phyloP scores from a whole-genome alignment of 2,329 filamentous ascomycete genomes.

The Aureobasidium sp. region DNA sequence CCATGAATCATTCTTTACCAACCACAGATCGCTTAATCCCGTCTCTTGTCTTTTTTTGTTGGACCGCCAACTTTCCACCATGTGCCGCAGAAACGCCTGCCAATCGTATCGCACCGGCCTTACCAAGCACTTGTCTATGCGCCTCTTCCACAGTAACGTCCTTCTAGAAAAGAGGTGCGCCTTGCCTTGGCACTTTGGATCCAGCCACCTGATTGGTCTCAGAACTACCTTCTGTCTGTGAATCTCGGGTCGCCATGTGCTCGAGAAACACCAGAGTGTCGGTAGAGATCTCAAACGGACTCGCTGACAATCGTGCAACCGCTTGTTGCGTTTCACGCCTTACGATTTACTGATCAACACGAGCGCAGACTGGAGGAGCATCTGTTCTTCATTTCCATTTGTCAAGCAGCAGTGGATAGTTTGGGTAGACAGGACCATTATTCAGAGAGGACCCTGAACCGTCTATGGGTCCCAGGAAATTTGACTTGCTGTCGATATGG shows the following conservation, averaged over 20 bases:
- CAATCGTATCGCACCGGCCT: neutral
- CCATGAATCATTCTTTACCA: neutral
- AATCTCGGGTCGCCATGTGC: constrained; percentile 14
- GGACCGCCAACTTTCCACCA: neutral
- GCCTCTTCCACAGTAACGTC: constrained; percentile 2
- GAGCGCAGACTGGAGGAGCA: neutral
- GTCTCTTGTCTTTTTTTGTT: neutral
- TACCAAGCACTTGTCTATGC: constrained; percentile 5
- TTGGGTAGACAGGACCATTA: neutral
- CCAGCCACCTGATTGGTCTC: neutral
- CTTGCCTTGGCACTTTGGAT: neutral
- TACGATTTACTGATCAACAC: neutral
- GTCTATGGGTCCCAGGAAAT: constrained; percentile 10
- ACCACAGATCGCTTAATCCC: neutral
- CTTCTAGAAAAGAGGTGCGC: constrained; percentile 11
- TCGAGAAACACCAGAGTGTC: neutral
- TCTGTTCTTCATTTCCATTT: constrained; percentile 1
- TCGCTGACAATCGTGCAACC: neutral
- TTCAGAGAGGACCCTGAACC: constrained; percentile 3
- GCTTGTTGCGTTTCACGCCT: neutral
- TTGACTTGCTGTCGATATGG: neutral
- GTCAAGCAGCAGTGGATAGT: neutral
- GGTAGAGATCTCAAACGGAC: neutral
- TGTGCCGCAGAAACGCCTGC: constrained; percentile 12
- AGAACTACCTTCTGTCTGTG: neutral